A percentile compares a stretch with the other conserved stretches of the same genome.
Conservation (phyloP, 345 rosid genomes). For the Passiflora organensis region DNA sequence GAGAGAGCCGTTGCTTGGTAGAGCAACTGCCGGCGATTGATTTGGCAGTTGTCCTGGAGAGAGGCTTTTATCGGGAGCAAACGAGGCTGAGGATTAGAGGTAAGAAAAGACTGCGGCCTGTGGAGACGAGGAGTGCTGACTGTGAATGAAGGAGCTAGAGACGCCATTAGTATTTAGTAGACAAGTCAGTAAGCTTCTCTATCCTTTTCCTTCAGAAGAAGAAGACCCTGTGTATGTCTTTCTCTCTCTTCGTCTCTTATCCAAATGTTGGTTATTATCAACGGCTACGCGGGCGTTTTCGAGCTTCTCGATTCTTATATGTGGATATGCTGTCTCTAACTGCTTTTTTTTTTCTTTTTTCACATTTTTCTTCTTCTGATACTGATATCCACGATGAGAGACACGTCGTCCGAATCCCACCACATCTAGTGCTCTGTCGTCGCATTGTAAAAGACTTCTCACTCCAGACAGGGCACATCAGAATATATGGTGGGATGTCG, state of each 20-base stretch:
- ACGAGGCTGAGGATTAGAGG: slow-evolving; percentile 20
- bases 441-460: background rate
- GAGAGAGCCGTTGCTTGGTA: slow-evolving; percentile 50
- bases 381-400: too few species aligned
- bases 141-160: slow-evolving; percentile 20
- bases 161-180: slow-evolving; percentile 11
- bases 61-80: slow-evolving; percentile 24
- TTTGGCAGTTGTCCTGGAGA: slow-evolving; percentile 12
- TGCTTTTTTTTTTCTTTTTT: background rate
- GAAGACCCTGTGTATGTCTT: background rate
- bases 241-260: slow-evolving; percentile 23
- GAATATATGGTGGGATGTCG: too few species aligned
- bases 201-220: background rate
- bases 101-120: slow-evolving; percentile 16
- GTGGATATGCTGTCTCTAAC: background rate
- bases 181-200: too few species aligned
- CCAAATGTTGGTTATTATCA: slow-evolving; percentile 25
- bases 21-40: slow-evolving; percentile 43
- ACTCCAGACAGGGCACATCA: too few species aligned
- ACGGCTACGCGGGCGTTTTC: slow-evolving; percentile 34
- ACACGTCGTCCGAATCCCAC: too few species aligned
- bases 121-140: slow-evolving; percentile 22
- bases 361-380: background rate
- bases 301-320: slow-evolving; percentile 15
- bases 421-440: too few species aligned